Conservation (phyloP, 345 rosid genomes). For the Salix exigua region DNA sequence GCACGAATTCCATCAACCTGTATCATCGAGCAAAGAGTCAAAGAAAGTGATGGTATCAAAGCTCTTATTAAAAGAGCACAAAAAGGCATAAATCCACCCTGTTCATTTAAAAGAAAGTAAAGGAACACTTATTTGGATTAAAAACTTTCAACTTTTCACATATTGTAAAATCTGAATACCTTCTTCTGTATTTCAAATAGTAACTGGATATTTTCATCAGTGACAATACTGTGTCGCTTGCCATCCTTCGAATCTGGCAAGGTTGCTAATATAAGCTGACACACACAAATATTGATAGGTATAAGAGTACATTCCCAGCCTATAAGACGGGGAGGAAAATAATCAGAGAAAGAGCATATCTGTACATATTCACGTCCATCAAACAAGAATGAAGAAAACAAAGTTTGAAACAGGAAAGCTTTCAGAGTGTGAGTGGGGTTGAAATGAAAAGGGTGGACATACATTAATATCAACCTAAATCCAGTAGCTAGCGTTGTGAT, state of each 20-base stretch:
- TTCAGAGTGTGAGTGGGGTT: neutral
- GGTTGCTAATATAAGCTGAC: conserved; percentile 25
- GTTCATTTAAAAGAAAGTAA: neutral
- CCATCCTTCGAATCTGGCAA: conserved; percentile 4
- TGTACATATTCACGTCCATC: neutral
- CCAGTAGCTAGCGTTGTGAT: neutral
- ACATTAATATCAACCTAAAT: neutral
- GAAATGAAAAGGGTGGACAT: neutral
- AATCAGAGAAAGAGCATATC: neutral
- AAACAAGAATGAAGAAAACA: neutral
- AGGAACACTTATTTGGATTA: neutral
- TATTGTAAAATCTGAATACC: conserved; percentile 1
- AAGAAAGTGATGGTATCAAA: neutral
- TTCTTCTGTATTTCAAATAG: conserved; percentile 25
- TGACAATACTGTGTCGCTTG: conserved; percentile 13
- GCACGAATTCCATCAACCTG: conserved; percentile 23
- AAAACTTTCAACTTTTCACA: neutral
- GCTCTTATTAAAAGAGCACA: neutral
- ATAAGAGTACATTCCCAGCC: neutral
- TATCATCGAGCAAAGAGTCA: neutral
- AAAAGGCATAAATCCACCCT: neutral
- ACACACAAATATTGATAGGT: neutral
- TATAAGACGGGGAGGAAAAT: neutral
- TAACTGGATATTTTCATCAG: conserved; percentile 23
- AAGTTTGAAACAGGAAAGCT: neutral